Evolutionary conservation across 179 eudicot species (phyloP).

Genomic region (Silene vulgaris): DNA sequence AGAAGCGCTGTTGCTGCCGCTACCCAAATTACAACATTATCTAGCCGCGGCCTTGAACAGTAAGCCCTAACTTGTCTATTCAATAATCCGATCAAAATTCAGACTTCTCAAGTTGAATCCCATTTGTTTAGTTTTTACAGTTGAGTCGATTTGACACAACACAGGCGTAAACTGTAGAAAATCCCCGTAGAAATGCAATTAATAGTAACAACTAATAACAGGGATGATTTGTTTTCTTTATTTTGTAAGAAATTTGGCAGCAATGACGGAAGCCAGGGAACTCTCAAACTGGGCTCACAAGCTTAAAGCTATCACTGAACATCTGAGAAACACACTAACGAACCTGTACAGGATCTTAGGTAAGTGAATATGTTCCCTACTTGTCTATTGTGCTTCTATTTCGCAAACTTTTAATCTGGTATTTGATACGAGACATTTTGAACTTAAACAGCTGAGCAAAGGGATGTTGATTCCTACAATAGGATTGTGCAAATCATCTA

Average conservation of each 20-base stretch:
- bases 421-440: not conserved
- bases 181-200: too few species aligned
- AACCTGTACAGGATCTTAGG: slow-evolving; percentile 36
- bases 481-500: slow-evolving; percentile 27
- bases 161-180: too few species aligned
- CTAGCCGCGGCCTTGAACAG: slow-evolving; percentile 47
- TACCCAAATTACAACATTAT: slow-evolving; percentile 46
- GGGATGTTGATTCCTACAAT: slow-evolving; percentile 38
- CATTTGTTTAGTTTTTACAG: too few species aligned
- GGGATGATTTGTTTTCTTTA: not conserved
- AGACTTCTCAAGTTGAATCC: too few species aligned
- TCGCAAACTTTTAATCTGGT: not conserved
- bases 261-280: slow-evolving; percentile 45
- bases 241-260: slow-evolving; percentile 29
- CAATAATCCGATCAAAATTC: not conserved
- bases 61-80: slow-evolving; percentile 24
- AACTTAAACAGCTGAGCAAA: slow-evolving; percentile 40
- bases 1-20: slow-evolving; percentile 52
- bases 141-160: too few species aligned
- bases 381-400: not conserved
- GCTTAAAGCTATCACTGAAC: slow-evolving; percentile 42
- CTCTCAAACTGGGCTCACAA: slow-evolving; percentile 52
- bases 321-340: slow-evolving; percentile 34
- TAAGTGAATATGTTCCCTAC: slow-evolving; percentile 1
- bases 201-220: not conserved